phyloP scores from a whole-genome alignment of 2,329 filamentous ascomycete species.

The Xylaria sp. region DNA sequence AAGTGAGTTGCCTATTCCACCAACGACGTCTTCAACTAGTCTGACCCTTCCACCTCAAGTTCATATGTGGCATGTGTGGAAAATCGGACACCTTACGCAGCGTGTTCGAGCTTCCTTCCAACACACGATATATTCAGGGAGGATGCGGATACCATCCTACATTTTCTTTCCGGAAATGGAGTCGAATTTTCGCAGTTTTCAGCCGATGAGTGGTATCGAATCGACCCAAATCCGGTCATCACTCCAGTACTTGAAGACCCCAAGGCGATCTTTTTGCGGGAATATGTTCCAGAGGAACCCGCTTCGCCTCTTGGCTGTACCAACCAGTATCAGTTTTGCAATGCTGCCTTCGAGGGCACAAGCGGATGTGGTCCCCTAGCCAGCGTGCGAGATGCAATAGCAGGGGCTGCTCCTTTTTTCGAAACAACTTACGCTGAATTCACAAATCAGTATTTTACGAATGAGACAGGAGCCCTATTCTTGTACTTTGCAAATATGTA shows the following conservation, averaged over 20 bases:
- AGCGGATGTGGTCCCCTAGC: constrained; percentile 13
- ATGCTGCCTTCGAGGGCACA: not conserved
- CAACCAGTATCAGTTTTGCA: constrained; percentile 24
- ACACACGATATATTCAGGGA: not conserved
- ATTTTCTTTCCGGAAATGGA: constrained; percentile 15
- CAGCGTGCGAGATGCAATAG: not conserved
- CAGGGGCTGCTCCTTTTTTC: constrained; percentile 11
- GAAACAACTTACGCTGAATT: not conserved
- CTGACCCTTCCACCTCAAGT: not conserved
- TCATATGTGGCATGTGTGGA: not conserved
- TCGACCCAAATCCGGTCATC: not conserved
- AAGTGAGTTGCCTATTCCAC: not conserved
- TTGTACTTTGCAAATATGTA: not conserved
- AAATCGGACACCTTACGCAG: not conserved
- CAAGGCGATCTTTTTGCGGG: not conserved
- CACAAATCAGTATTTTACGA: too few relatives aligned
- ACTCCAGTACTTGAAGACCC: not conserved
- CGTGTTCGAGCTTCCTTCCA: not conserved
- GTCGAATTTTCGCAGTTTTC: not conserved
- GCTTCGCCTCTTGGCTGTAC: constrained; percentile 10
- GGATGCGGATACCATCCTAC: not conserved
- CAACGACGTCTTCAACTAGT: not conserved
- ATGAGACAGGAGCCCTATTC: not conserved
- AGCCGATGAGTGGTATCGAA: constrained; percentile 16
- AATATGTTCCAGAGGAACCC: constrained; percentile 2